phyloP scores from a whole-genome alignment of 2,329 filamentous ascomycete genomes.

The Purpureocillium lavendulum region DNA sequence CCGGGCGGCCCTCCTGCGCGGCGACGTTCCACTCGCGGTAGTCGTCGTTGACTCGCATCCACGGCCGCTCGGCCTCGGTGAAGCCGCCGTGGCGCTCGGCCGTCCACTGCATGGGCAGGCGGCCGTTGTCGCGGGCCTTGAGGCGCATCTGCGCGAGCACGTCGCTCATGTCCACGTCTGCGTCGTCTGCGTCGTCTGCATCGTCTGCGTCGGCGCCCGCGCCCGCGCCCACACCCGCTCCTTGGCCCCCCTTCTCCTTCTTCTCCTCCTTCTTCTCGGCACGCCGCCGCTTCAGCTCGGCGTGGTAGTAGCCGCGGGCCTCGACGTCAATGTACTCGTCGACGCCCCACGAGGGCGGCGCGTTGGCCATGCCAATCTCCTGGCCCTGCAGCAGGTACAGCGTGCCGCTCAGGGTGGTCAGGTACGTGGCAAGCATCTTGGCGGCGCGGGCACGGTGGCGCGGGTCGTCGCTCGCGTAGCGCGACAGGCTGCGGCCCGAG shows the following conservation, averaged over 20 bases:
- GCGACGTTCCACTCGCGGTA: slow-evolving; percentile 11
- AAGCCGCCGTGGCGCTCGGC: slow-evolving; percentile 37
- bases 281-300: slow-evolving; percentile 10
- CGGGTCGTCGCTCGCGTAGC: slow-evolving; percentile 7
- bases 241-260: too few species aligned
- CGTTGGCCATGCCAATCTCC: slow-evolving; percentile 43
- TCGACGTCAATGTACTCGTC: slow-evolving; percentile 36
- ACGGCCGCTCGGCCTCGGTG: slow-evolving; percentile 11
- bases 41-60: slow-evolving; percentile 19
- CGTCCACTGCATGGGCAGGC: slow-evolving; percentile 39
- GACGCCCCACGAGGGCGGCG: slow-evolving; percentile 30
- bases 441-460: slow-evolving; percentile 27
- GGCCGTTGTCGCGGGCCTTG: slow-evolving; percentile 18
- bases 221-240: too few species aligned
- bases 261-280: too few species aligned
- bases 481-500: slow-evolving; percentile 26
- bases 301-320: slow-evolving; percentile 28
- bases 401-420: slow-evolving; percentile 32
- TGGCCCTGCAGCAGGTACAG: slow-evolving; percentile 42
- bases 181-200: too few species aligned
- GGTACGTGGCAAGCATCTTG: slow-evolving; percentile 37
- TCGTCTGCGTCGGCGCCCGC: too few species aligned
- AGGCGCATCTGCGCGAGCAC: slow-evolving; percentile 31
- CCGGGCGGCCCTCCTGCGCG: slow-evolving; percentile 2
- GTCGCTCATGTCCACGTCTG: slow-evolving; percentile 19